These are phyloP conservation scores for Thinopyrum elongatum DNA, from an alignment of 176 grass and related monocot species.

Conservation along the genomic window DNA sequence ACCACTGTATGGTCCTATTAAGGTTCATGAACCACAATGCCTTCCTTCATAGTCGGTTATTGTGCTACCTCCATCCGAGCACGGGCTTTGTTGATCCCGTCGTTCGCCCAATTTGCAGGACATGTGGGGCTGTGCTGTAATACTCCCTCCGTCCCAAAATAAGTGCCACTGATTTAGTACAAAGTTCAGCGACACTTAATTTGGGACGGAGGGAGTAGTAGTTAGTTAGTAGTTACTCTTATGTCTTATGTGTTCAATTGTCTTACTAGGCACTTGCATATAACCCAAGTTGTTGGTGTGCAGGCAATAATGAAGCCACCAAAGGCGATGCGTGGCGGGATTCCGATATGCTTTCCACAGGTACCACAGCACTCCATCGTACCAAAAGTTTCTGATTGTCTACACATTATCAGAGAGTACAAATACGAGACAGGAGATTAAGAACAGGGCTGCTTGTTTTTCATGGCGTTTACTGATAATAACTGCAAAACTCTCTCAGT, in stretches of 20 bases:
- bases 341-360: conserved; percentile 93
- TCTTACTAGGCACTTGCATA: background rate
- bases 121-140: background rate
- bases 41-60: background rate
- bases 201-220: too few species aligned
- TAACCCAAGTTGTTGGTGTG: conserved; percentile 11
- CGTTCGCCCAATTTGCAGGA: background rate
- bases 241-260: background rate
- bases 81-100: background rate
- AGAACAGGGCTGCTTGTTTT: background rate
- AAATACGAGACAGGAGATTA: background rate
- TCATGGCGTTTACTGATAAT: background rate
- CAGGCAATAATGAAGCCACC: conserved; percentile 87
- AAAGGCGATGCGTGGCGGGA: conserved; percentile 84
- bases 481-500: conserved; percentile 37
- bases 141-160: too few species aligned
- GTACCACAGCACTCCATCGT: conserved; percentile 12
- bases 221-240: background rate
- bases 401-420: background rate
- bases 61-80: background rate
- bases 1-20: background rate
- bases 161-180: too few species aligned
- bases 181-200: too few species aligned
- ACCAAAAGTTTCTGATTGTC: background rate
- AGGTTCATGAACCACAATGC: conserved; percentile 10